Conservation (phyloP, 176 grass and related monocot genomes). For the Canna indica region DNA sequence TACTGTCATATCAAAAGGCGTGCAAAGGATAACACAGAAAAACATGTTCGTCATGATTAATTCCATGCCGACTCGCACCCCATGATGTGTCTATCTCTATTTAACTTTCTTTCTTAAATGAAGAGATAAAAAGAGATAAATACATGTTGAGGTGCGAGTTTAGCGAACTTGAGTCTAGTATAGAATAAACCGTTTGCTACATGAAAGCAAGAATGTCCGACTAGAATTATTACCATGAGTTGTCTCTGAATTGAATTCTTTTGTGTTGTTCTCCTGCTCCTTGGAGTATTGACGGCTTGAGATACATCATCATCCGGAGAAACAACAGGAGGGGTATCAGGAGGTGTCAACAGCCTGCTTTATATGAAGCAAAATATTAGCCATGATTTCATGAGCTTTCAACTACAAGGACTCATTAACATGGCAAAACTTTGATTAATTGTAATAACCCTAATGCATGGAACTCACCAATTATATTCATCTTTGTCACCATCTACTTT, state of each 20-base stretch:
- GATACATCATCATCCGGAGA: slow-evolving; percentile 43
- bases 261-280: slow-evolving; percentile 59
- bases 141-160: too few species aligned
- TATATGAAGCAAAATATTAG: too few species aligned
- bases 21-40: too few species aligned
- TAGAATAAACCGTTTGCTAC: too few species aligned
- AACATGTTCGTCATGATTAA: too few species aligned
- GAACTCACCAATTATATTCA: slow-evolving; percentile 88
- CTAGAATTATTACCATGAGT: slow-evolving; percentile 29
- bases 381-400: too few species aligned
- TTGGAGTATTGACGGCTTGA: slow-evolving; percentile 17
- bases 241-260: slow-evolving; percentile 41
- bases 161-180: too few species aligned
- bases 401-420: too few species aligned
- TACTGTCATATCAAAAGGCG: neutral
- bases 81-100: too few species aligned
- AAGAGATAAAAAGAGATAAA: too few species aligned
- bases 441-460: neutral
- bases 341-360: slow-evolving; percentile 76
- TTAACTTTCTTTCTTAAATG: too few species aligned
- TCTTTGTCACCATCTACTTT: slow-evolving; percentile 66
- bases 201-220: neutral
- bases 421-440: neutral
- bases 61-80: too few species aligned
- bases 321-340: slow-evolving; percentile 73